A percentile compares a stretch with the other conserved stretches of the same genome.
phyloP scores from a whole-genome alignment of 768 basidiomycete species.

The Trametes villosa region DNA sequence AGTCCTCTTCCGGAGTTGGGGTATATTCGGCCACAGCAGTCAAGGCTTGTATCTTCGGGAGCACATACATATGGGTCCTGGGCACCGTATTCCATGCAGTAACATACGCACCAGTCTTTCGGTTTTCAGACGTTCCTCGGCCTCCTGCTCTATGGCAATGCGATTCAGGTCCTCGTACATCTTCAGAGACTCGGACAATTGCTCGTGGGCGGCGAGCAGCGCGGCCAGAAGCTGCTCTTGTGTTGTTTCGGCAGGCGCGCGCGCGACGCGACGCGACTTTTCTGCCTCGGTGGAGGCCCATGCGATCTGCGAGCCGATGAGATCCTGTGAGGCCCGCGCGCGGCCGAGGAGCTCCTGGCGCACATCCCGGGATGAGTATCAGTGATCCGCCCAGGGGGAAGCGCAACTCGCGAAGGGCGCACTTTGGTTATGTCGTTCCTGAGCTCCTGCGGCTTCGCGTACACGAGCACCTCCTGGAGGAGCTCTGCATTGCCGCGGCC shows the following conservation, averaged over 20 bases:
- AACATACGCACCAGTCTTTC: constrained; percentile 24
- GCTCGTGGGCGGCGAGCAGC: constrained; percentile 73
- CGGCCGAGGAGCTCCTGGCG: constrained; percentile 79
- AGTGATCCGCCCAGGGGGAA: too few species aligned
- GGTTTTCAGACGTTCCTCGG: constrained; percentile 24
- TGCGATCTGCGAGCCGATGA: constrained; percentile 85
- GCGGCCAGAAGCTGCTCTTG: constrained; percentile 78
- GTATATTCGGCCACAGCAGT: constrained; percentile 15
- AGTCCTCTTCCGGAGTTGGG: constrained; percentile 38
- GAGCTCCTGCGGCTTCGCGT: constrained; percentile 71
- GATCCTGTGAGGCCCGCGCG: constrained; percentile 79
- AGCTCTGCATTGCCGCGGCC: constrained; percentile 79
- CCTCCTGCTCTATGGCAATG: constrained; percentile 57
- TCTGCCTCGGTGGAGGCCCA: constrained; percentile 89
- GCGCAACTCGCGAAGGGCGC: constrained; percentile 23
- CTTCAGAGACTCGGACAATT: constrained; percentile 64
- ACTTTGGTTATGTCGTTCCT: constrained; percentile 38
- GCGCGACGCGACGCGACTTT: constrained; percentile 49
- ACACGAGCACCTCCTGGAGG: constrained; percentile 69
- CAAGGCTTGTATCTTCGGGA: constrained; percentile 12
- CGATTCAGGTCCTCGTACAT: constrained; percentile 79
- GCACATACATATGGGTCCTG: not conserved
- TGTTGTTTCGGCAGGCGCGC: constrained; percentile 41
- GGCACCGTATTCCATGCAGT: not conserved
- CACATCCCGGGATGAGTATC: not conserved